Evolutionary conservation across 352 stramenopile genomes (phyloP), one percentile per base, ranked within the genome.

Genomic region (Globisporangium solare): DNA sequence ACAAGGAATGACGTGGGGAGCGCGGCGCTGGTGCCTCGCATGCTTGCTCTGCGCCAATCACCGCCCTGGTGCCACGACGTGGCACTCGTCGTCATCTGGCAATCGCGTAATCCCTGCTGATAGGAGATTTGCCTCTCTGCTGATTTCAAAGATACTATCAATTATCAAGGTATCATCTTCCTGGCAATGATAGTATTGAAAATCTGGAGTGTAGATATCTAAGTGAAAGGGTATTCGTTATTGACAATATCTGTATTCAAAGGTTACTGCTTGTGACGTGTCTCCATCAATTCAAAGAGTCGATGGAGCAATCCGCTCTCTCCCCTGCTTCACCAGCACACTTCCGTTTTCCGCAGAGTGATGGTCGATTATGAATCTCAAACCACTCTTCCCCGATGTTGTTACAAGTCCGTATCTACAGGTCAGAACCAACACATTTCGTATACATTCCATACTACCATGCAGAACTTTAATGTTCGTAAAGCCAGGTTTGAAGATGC

Each of bases 401-500:
- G 7, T 5, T n/a, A 43, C 5, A 43, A 43, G 47, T 22, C 15
- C 15, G 37, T 52, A 0, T 41, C 22, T 41, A 15, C 22, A 41
- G 47, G 47, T 3, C 27, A 35, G 4, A 8, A 11, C 10, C 27
- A 35, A 7, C 10, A 3, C 27, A 35, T 35, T 35, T 20, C 11
- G 2, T 0, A 13, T 50, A 11, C 12, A 32, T 22, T 17, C 6
- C 6, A 5, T 50, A 18, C 11, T 6, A 35, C 7, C 7, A 15
- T 31, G 0, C 2, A 53, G 17, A 54, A n/a, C n/a, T 5, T 1
- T 11, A 35, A 35, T 35, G 27, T 35, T 6, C 6, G 27, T 35
- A 35, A 35, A 35, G 27, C 4, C 27, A 6, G 15, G 51, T 37
- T 47, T 57, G 39, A 57, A 57, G 39, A 57, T 57, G 51, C 17